phyloP scores from a whole-genome alignment of 768 basidiomycete genomes.

The Gyrodon lividus region DNA sequence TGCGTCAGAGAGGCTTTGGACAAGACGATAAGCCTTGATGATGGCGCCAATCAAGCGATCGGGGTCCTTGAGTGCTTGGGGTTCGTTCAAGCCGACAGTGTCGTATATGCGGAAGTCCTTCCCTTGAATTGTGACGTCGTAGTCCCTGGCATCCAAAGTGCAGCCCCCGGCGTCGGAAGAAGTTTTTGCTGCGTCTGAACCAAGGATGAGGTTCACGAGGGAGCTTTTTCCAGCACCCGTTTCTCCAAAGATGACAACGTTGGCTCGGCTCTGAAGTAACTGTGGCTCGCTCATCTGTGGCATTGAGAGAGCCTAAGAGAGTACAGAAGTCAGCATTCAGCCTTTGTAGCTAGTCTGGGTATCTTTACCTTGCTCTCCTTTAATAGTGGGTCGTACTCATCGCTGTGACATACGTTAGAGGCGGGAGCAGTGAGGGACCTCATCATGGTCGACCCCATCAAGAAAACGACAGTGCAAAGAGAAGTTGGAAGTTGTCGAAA shows the following conservation, averaged over 20 bases:
- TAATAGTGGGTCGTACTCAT: background rate
- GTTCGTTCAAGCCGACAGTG: constrained; percentile 34
- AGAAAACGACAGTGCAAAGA: background rate
- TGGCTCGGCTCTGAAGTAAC: constrained; percentile 14
- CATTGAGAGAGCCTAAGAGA: constrained; percentile 1
- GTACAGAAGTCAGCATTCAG: constrained; percentile 6
- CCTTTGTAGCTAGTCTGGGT: background rate
- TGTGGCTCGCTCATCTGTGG: constrained; percentile 10
- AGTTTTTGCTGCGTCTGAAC: constrained; percentile 23
- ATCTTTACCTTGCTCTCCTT: constrained; percentile 13
- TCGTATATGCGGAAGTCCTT: constrained; percentile 32
- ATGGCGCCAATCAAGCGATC: constrained; percentile 29
- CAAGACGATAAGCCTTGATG: constrained; percentile 34
- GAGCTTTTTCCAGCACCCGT: constrained; percentile 40
- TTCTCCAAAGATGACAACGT: constrained; percentile 31
- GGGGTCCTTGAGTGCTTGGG: constrained; percentile 24
- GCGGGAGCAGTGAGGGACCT: constrained; percentile 3
- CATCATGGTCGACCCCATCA: background rate
- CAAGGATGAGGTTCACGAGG: constrained; percentile 40
- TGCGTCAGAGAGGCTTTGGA: constrained; percentile 28
- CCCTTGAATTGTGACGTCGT: constrained; percentile 21
- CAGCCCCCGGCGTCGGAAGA: constrained; percentile 34
- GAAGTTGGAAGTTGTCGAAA: background rate
- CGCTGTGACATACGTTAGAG: background rate
- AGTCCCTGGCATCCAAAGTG: constrained; percentile 32